Percentiles rank a stretch among this genome's conserved stretches.
Conservation (phyloP, 228 moss, liverwort and hornwort genomes). For the Sphagnum magellanicum region DNA sequence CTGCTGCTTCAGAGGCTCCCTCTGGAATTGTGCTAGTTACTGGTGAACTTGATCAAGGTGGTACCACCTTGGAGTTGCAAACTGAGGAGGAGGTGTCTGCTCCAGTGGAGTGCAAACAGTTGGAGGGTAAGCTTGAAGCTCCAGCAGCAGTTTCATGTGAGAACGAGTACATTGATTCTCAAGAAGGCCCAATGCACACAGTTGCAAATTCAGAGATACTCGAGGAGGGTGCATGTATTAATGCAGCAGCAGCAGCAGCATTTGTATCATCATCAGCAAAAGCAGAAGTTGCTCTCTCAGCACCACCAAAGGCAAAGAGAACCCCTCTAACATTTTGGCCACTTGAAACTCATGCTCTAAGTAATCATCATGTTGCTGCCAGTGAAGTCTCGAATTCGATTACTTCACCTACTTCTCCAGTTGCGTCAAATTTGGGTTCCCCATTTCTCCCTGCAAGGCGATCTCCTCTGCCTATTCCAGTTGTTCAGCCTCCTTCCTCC, state of each 20-base stretch:
- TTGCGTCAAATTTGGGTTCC: background rate
- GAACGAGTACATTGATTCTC: too few relatives aligned
- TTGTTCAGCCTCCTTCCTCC: background rate
- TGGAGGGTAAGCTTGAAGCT: too few relatives aligned
- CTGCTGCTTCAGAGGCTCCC: too few relatives aligned
- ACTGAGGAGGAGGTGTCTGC: too few relatives aligned
- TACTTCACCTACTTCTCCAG: background rate
- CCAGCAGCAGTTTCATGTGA: too few relatives aligned
- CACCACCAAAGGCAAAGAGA: background rate
- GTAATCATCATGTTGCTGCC: background rate
- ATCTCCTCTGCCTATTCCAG: background rate
- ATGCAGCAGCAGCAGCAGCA: background rate
- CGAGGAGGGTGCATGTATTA: background rate
- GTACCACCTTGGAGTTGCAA: too few relatives aligned
- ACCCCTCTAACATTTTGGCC: conserved; percentile 13
- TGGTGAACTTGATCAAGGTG: too few relatives aligned
- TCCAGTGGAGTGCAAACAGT: too few relatives aligned
- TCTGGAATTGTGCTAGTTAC: too few relatives aligned
- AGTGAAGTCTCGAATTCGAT: background rate
- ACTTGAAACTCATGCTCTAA: conserved; percentile 3
- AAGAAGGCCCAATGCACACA: too few relatives aligned
- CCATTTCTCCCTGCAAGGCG: background rate
- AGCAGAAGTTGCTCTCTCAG: background rate
- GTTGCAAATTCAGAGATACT: conserved; percentile 1
- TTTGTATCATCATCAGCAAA: background rate